Conservation (phyloP, 2,329 filamentous ascomycete species). For the Sordariomycetes sp. region DNA sequence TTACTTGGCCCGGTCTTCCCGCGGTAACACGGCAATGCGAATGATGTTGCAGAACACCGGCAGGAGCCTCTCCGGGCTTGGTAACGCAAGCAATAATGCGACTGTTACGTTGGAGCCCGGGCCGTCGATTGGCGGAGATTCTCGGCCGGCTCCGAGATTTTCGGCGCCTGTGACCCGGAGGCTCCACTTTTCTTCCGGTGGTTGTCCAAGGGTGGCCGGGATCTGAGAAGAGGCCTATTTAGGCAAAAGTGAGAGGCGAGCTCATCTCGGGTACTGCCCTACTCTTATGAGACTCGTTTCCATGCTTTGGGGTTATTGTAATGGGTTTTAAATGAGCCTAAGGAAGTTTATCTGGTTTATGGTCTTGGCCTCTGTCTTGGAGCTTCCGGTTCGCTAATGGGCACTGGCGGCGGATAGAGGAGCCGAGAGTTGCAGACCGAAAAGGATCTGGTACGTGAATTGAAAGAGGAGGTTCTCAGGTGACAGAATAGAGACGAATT, state of each 20-base stretch:
- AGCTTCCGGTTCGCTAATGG: too few relatives aligned
- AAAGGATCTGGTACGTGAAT: too few relatives aligned
- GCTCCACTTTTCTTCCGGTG: background rate
- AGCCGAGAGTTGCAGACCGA: too few relatives aligned
- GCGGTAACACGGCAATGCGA: too few relatives aligned
- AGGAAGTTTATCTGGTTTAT: too few relatives aligned
- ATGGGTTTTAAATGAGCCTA: background rate
- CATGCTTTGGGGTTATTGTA: background rate
- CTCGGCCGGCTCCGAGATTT: slow-evolving; percentile 3
- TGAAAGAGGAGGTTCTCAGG: too few relatives aligned
- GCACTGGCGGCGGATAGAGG: too few relatives aligned
- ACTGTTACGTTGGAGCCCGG: background rate
- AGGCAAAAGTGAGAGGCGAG: background rate
- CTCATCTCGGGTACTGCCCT: background rate
- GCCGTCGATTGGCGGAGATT: slow-evolving; percentile 3
- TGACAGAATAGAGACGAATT: too few relatives aligned
- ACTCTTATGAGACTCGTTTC: background rate
- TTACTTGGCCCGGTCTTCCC: too few relatives aligned
- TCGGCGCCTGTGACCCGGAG: background rate
- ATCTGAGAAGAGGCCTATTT: background rate
- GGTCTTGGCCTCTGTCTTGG: too few relatives aligned
- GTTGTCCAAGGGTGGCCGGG: background rate
- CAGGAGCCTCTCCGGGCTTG: too few relatives aligned
- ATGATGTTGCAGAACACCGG: too few relatives aligned
- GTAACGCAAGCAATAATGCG: background rate